Percentiles rank a stretch among this genome's conserved stretches.
Conservation (phyloP, 345 rosid genomes). For the Nephelium lappaceum region DNA sequence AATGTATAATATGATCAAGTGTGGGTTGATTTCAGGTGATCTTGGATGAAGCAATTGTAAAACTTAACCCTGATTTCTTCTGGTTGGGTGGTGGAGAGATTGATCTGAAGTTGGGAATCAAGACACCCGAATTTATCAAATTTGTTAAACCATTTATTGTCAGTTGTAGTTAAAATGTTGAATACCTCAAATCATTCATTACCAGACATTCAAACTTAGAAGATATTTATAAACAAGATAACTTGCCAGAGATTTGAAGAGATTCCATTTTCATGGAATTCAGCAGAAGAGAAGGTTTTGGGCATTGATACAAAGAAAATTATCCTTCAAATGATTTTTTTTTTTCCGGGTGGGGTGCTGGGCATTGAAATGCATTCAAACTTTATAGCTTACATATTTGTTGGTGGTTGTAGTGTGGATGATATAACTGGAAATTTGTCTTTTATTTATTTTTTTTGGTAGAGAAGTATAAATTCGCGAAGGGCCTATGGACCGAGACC, state of each 20-base stretch:
- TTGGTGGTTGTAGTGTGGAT: background rate
- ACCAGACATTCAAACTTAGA: background rate
- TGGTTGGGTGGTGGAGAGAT: slow-evolving; percentile 96
- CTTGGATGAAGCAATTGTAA: slow-evolving; percentile 85
- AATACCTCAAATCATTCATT: slow-evolving; percentile 12
- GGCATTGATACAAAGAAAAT: background rate
- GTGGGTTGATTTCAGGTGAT: slow-evolving; percentile 66
- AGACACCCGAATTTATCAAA: slow-evolving; percentile 67
- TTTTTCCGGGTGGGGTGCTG: background rate
- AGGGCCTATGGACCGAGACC: background rate
- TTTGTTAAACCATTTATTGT: slow-evolving; percentile 75
- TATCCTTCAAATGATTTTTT: background rate
- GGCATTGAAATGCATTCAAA: background rate
- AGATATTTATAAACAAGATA: background rate
- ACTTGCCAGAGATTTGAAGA: background rate
- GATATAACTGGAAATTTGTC: background rate
- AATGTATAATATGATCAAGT: background rate
- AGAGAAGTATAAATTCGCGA: background rate
- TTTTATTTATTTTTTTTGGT: no score
- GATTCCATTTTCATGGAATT: background rate
- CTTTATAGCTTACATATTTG: background rate
- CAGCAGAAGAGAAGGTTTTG: background rate
- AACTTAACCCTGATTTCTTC: slow-evolving; percentile 77
- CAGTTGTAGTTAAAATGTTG: slow-evolving; percentile 48
- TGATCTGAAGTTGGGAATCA: slow-evolving; percentile 87